Base-by-base conservation (phyloP, 768 basidiomycete species). In the Termitomyces heimii region DNA sequence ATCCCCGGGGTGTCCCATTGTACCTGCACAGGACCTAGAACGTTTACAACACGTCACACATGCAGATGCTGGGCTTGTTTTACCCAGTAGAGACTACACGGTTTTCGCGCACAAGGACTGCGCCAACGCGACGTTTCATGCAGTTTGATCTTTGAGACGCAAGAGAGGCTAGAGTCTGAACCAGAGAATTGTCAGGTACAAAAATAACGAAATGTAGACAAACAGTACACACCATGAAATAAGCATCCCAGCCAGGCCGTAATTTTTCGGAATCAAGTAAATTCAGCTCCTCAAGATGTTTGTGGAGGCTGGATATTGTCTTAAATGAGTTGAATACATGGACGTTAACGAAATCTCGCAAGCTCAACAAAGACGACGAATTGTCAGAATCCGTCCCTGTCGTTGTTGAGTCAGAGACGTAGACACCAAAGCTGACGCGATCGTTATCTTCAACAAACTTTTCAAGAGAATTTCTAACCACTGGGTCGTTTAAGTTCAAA, bases 121-220 rank as follows among this genome's bases (percentile, higher is more conserved):
- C 95, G 8, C 97, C 97, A 0, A 99, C 97, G 2, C 97, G 82
- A 8, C 95, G 82, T 69, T 98, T 97, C 94, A 98, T 97, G 68
- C 95, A 97, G 67, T 97, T 97, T 4, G 93, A 94, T 34, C 93
- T 78, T 58, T 82, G 85, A 14, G 94, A 92, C 16, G 94, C 94
- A 37, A 98, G 80, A 18, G 88, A 88, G 14, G 96, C 95, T 32
- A 98, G 77, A 4, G 89, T 94, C 92, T 94, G 63, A 26, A 52
- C 10, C 4, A n/a, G 37, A 50, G 10, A 20, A n/a, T n/a, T 24
- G 52, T 47, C 42, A 37, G 45, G 12, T 47, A 10, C 18, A 28
- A 18, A 48, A 40, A 24, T 22, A 16, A 44, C 7, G 22, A 29
- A 13, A 22, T 14, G 1, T 24, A 2, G 48, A 12, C 12, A 60